A percentile compares a stretch with the other conserved stretches of the same genome.
phyloP scores from a whole-genome alignment of 2,329 filamentous ascomycete genomes.

The Botrytis squamosa region DNA sequence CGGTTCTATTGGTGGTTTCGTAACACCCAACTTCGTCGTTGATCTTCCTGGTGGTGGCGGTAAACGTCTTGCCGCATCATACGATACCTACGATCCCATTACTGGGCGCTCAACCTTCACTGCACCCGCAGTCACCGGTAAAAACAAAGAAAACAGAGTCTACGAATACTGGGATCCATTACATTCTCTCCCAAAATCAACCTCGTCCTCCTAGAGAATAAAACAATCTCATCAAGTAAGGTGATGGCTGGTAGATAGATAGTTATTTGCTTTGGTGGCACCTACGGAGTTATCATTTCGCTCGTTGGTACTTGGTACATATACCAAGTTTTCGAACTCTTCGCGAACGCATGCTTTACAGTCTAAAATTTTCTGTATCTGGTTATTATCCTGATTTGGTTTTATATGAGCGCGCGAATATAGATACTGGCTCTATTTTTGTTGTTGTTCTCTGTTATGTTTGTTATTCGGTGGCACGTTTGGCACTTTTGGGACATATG shows the following conservation, averaged over 20 bases:
- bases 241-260: slow-evolving; percentile 13
- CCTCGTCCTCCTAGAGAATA: background rate
- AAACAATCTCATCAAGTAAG: background rate
- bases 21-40: slow-evolving; percentile 61
- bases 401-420: background rate
- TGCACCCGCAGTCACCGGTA: slow-evolving; percentile 53
- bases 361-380: background rate
- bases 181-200: slow-evolving; percentile 12
- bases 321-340: background rate
- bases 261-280: slow-evolving; percentile 10
- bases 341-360: background rate
- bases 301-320: background rate
- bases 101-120: slow-evolving; percentile 55
- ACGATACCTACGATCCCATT: slow-evolving; percentile 51
- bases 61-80: slow-evolving; percentile 57
- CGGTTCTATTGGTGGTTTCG: slow-evolving; percentile 61
- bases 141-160: slow-evolving; percentile 46
- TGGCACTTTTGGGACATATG: slow-evolving; percentile 3
- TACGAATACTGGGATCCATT: slow-evolving; percentile 59
- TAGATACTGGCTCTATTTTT: background rate
- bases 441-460: background rate
- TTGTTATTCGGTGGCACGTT: background rate
- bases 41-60: slow-evolving; percentile 63
- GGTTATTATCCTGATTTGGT: background rate
- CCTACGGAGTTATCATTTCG: slow-evolving; percentile 4